Evolutionary conservation across 257 asterid genomes (phyloP).

Genomic region (Ophiorrhiza pumila): DNA sequence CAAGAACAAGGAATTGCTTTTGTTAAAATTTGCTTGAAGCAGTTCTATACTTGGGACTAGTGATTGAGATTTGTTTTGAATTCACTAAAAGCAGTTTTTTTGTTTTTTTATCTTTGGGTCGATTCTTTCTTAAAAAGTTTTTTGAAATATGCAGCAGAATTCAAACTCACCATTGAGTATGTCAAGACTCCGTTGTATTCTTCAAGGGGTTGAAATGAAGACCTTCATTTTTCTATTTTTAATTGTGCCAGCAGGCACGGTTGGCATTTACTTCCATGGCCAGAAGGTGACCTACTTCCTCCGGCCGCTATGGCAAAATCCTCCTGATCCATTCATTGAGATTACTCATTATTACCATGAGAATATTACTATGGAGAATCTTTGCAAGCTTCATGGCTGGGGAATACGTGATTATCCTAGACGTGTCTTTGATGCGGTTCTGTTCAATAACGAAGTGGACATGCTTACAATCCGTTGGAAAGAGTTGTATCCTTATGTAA

Average conservation of each 20-base stretch:
- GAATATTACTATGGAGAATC: conserved; percentile 69
- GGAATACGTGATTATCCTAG: conserved; percentile 72
- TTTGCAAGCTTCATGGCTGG: conserved; percentile 88
- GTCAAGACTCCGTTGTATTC: conserved; percentile 60
- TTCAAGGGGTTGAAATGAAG: conserved; percentile 65
- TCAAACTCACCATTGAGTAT: conserved; percentile 42
- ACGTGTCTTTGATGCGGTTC: conserved; percentile 76
- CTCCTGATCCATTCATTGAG: conserved; percentile 76
- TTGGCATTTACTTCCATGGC: conserved; percentile 58
- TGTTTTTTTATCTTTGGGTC: no score
- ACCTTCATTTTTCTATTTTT: conserved; percentile 46
- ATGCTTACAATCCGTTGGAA: conserved; percentile 79
- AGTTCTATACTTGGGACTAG: no score
- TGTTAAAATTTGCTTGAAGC: background rate
- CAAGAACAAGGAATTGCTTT: no score
- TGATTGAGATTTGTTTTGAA: no score
- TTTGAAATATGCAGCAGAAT: conserved; percentile 40
- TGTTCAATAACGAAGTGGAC: conserved; percentile 79
- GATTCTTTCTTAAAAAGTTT: conserved; percentile 13
- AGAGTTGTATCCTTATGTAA: conserved; percentile 70
- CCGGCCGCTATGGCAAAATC: conserved; percentile 83
- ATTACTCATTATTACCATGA: conserved; percentile 76
- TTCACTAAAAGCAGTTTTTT: no score
- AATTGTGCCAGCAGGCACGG: conserved; percentile 49
- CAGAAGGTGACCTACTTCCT: conserved; percentile 81